Evolutionary conservation across 1,284 basidiomycete genomes (phyloP).

Genomic region (Schizophyllum amplum): DNA sequence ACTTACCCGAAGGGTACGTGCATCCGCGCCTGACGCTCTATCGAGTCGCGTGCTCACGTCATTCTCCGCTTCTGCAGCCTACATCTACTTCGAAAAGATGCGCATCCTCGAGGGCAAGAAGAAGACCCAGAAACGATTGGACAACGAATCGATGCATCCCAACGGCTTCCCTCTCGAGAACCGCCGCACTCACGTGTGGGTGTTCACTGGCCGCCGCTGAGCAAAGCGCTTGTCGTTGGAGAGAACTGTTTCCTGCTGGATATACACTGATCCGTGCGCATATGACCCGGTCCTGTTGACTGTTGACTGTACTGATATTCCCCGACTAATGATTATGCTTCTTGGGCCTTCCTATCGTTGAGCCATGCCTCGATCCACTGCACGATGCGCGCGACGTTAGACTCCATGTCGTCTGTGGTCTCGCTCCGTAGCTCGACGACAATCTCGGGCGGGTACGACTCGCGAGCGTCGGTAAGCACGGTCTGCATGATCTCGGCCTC

Average conservation of each 20-base stretch:
- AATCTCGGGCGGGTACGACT: constrained; percentile 79
- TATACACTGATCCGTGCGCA: background rate
- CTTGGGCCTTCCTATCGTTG: constrained; percentile 31
- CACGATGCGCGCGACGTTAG: constrained; percentile 79
- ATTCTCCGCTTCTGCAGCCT: no score
- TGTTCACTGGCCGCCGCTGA: constrained; percentile 8
- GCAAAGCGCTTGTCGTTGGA: background rate
- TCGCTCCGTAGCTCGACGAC: constrained; percentile 85
- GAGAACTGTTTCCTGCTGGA: background rate
- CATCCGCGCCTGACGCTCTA: background rate
- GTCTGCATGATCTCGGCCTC: constrained; percentile 98
- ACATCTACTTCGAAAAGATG: constrained; percentile 38
- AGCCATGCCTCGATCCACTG: constrained; percentile 83
- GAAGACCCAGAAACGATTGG: constrained; percentile 31
- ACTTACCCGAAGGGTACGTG: constrained; percentile 37
- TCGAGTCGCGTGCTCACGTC: background rate
- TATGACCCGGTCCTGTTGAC: background rate
- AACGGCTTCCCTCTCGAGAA: constrained; percentile 26
- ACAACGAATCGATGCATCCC: constrained; percentile 25
- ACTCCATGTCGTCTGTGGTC: constrained; percentile 73
- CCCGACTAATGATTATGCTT: background rate
- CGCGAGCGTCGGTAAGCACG: constrained; percentile 81
- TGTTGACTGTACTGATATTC: background rate
- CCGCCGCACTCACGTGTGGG: constrained; percentile 20
- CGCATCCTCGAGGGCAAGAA: constrained; percentile 40